These are phyloP conservation scores for Cutaneotrichosporon cavernicola DNA, from an alignment of 1,284 basidiomycete species.

Conservation along the genomic window DNA sequence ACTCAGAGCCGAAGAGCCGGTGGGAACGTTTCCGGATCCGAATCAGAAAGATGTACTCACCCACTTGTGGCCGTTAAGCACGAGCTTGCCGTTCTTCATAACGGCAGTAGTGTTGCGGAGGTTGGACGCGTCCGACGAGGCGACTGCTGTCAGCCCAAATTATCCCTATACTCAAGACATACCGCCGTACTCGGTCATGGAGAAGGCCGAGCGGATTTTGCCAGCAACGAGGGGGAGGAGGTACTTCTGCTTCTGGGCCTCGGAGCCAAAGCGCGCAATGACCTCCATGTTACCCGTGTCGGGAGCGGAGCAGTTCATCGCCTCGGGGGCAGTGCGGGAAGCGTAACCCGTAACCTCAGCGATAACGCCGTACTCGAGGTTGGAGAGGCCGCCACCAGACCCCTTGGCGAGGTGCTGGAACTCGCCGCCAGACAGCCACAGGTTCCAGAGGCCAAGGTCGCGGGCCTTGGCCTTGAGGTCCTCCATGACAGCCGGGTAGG, in stretches of 20 bases:
- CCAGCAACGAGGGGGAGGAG: constrained; percentile 83
- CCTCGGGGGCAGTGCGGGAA: constrained; percentile 77
- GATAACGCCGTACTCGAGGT: constrained; percentile 94
- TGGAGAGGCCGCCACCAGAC: constrained; percentile 81
- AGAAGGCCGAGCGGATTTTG: constrained; percentile 87
- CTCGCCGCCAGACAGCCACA: constrained; percentile 91
- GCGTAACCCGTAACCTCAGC: constrained; percentile 88
- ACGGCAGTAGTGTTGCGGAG: constrained; percentile 83
- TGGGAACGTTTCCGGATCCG: neutral
- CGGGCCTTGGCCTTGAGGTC: constrained; percentile 86
- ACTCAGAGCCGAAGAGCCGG: too few species aligned
- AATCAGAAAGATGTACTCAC: constrained; percentile 19
- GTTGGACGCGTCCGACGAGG: constrained; percentile 95
- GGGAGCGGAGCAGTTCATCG: constrained; percentile 87
- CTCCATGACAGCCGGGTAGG: constrained; percentile 74
- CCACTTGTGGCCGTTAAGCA: constrained; percentile 98
- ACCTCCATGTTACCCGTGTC: constrained; percentile 99
- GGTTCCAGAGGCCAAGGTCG: constrained; percentile 88
- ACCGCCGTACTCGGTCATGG: constrained; percentile 92
- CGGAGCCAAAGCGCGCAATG: constrained; percentile 84
- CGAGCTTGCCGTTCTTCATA: constrained; percentile 77
- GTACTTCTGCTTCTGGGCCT: constrained; percentile 89
- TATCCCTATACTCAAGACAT: constrained; percentile 37
- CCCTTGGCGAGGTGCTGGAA: constrained; percentile 65
- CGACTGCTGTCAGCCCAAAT: constrained; percentile 59